phyloP scores from a whole-genome alignment of 192 early-diverging fungal genomes.

The Entomortierella lignicola region DNA sequence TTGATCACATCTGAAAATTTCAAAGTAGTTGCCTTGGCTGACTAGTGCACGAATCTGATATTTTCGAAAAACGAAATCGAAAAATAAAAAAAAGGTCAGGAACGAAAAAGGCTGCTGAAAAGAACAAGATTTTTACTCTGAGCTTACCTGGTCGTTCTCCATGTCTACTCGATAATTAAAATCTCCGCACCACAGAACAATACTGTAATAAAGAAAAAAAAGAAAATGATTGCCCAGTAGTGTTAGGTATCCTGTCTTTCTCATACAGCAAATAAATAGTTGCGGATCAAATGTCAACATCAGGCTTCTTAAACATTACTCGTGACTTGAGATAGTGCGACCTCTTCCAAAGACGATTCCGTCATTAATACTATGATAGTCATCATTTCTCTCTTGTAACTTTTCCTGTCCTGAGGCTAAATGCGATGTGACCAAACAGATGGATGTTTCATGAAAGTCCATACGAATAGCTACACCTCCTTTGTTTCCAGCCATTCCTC shows the following conservation, averaged over 20 bases:
- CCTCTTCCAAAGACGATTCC: conserved; percentile 81
- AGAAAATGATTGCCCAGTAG: no score
- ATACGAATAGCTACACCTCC: conserved; percentile 94
- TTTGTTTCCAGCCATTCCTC: conserved; percentile 98
- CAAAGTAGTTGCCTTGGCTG: conserved; percentile 37
- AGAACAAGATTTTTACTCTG: neutral
- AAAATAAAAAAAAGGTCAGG: neutral
- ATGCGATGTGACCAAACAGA: conserved; percentile 95
- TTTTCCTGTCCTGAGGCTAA: conserved; percentile 86
- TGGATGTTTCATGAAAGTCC: conserved; percentile 84
- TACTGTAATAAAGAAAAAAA: conserved; percentile 36
- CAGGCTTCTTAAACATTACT: no score
- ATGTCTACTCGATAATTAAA: conserved; percentile 92
- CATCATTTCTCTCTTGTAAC: conserved; percentile 84
- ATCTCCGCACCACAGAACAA: conserved; percentile 90
- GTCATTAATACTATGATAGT: conserved; percentile 83
- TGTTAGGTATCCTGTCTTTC: no score
- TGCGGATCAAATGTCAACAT: neutral
- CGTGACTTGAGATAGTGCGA: conserved; percentile 78
- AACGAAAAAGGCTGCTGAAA: neutral
- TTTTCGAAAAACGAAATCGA: no score
- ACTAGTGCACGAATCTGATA: conserved; percentile 19
- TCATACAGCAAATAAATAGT: no score
- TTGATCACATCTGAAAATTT: conserved; percentile 50
- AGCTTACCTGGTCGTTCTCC: conserved; percentile 75